A percentile compares a stretch with the other conserved stretches of the same genome.
Conservation (phyloP, 495 filamentous ascomycete species). For the Neurospora cerealis region DNA sequence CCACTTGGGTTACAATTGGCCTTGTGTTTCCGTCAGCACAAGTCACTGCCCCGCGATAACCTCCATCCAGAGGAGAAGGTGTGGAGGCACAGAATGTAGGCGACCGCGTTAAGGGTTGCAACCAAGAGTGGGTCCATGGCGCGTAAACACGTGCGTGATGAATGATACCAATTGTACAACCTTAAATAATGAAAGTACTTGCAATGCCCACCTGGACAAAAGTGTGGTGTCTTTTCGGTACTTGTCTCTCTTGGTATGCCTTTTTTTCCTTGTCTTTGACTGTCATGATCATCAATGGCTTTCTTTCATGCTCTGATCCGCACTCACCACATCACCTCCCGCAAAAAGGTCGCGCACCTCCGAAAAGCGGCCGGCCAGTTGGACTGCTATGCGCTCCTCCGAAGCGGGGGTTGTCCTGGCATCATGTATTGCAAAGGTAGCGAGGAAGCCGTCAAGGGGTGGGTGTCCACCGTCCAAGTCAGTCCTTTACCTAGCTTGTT, state of each 20-base stretch:
- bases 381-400: conserved; percentile 50
- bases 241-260: background rate
- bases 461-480: conserved; percentile 24
- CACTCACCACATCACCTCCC: conserved; percentile 75
- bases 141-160: background rate
- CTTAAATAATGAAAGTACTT: background rate
- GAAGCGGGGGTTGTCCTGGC: conserved; percentile 57
- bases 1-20: background rate
- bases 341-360: conserved; percentile 61
- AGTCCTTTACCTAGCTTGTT: conserved; percentile 1
- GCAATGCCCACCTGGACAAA: background rate
- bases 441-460: conserved; percentile 29
- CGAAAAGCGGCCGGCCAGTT: conserved; percentile 50
- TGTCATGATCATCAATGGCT: conserved; percentile 2
- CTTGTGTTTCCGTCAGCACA: background rate
- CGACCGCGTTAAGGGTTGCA: background rate
- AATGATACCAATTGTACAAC: background rate
- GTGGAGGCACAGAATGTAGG: background rate
- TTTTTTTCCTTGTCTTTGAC: background rate
- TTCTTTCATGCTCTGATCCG: conserved; percentile 55
- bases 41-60: background rate
- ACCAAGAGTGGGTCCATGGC: background rate
- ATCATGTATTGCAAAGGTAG: conserved; percentile 68
- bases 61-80: background rate
- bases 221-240: background rate